Evolutionary conservation across 768 basidiomycete genomes (phyloP), one percentile per base, ranked within the genome.

Genomic region (Atractiella rhizophila): DNA sequence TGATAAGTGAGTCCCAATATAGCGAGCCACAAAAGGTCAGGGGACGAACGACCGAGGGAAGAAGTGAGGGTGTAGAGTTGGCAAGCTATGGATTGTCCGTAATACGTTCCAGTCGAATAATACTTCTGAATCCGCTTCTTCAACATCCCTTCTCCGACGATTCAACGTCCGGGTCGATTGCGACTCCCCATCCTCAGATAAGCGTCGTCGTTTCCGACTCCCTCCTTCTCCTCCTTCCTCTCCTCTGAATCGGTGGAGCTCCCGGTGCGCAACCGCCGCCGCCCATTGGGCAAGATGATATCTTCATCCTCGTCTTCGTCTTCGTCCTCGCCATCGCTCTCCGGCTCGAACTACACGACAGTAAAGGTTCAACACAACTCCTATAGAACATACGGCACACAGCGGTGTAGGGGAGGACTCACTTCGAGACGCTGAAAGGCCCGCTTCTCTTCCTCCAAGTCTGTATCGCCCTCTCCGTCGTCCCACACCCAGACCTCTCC

Each of bases 1-100:
- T 98, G 91, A 56, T 72, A 74, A 15, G 91, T 96, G 26, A 94
- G 66, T 31, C 85, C 83, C 34, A 96, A 66, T 48, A 94, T 83
- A 8, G 85, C 81, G 25, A 86, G 67, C 91, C 91, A 98, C 34
- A 96, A 64, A 6, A 86, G 66, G 57, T 96, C 83, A 53, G 83
- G 81, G 57, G 96, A 88, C 10, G 75, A 77, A 26, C 86, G 71
- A 52, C 86, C 83, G 8, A 94, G 67, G n/a, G 74, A 67, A 4
- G 76, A 82, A 9, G 86, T 81, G 3, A 98, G 70, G 47, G 81
- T 65, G 57, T 88, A 96, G 37, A 94, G 69, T 23, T 76, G 76
- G 19, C 76, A 75, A 9, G 85, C 72, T 6, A 80, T 82, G 52
- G 80, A 81, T 60, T 83, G 83, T 1, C 82, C 81, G 53, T 79